Evolutionary conservation across 2,329 filamentous ascomycete genomes (phyloP), one percentile per base, ranked within the genome.

Genomic region (Phaeoacremonium minimum): DNA sequence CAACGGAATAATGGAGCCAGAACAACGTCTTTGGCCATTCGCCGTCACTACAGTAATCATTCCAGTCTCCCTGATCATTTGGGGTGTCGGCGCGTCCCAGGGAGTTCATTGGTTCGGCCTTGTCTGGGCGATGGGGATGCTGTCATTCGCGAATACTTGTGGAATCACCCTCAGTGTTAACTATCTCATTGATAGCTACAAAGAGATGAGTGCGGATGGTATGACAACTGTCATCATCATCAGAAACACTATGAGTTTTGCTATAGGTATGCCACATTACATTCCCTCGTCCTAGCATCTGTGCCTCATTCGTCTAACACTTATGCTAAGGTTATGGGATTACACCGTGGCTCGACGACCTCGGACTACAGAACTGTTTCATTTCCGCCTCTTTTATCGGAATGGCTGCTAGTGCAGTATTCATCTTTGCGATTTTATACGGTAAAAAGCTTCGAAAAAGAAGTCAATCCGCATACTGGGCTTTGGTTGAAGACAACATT

Each of bases 341-440:
- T 33, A 72, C 65, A 1, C 66, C 67, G 1, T 70, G 67, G 67
- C 46, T 69, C 15, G 37, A 58, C 4, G 48, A 62, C 28, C 36
- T 67, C 18, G 65, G 65, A 4, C 62, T 63, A 33, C 65, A 67
- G 46, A 62, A 69, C 38, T 66, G 63, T 37, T 70, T 68, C 33
- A 56, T 70, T 12, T 59, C 58, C 0, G 60, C 56, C 4, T 58
- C 58, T 0, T 61, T 63, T 40, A 45, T 63, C 6, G 58, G 58
- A 3, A 46, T 63, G 47, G 49, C 55, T 2, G 57, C 53, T 15
- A 51, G 58, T 3, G 63, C 51, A 5, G 51, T 53, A 2, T 66
- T 65, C 40, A 42, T 65, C 12, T 37, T 60, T 8, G 64, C 65
- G 58, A 51, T 64, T 15, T 53, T 54, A 43, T 63, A 40, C 32